These are phyloP conservation scores for Russula sp. DNA, from an alignment of 768 basidiomycete species.

Conservation along the genomic window DNA sequence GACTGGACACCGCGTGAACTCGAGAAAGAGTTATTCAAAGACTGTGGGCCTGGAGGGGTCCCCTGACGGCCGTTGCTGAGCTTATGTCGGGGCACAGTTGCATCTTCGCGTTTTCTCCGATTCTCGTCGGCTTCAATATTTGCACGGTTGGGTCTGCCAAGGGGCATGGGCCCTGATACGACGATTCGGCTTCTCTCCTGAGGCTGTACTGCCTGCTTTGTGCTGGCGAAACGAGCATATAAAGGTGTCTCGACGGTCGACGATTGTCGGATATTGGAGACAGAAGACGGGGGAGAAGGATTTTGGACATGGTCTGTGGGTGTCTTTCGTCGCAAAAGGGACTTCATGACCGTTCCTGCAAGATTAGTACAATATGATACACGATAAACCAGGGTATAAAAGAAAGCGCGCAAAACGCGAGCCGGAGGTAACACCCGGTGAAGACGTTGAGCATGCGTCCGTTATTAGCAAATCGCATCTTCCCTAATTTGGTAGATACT, in stretches of 20 bases:
- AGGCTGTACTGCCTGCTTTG: constrained; percentile 7
- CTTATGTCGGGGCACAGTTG: neutral
- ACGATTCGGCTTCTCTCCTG: constrained; percentile 14
- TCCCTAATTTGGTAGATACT: no score
- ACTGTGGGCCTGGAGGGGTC: neutral
- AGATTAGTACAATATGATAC: constrained; percentile 7
- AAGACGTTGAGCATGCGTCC: no score
- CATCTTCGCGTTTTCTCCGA: constrained; percentile 3
- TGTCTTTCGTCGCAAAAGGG: constrained; percentile 16
- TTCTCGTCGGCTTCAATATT: neutral
- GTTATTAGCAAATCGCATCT: no score
- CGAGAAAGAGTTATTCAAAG: neutral
- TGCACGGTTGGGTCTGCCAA: constrained; percentile 13
- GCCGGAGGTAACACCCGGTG: neutral
- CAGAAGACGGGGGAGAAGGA: constrained; percentile 1
- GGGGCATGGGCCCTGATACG: constrained; percentile 26
- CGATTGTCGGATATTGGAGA: constrained; percentile 3
- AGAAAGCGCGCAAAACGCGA: constrained; percentile 6
- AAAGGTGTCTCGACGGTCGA: constrained; percentile 21
- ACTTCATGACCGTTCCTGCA: constrained; percentile 14
- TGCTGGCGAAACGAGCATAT: constrained; percentile 26
- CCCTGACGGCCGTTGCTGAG: neutral
- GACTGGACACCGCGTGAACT: neutral
- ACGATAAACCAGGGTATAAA: neutral
- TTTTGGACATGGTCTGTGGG: constrained; percentile 2